A percentile compares a stretch with the other conserved stretches of the same genome.
Conservation (phyloP, 108 stramenopile species). For the Aurantiochytrium sp. region DNA sequence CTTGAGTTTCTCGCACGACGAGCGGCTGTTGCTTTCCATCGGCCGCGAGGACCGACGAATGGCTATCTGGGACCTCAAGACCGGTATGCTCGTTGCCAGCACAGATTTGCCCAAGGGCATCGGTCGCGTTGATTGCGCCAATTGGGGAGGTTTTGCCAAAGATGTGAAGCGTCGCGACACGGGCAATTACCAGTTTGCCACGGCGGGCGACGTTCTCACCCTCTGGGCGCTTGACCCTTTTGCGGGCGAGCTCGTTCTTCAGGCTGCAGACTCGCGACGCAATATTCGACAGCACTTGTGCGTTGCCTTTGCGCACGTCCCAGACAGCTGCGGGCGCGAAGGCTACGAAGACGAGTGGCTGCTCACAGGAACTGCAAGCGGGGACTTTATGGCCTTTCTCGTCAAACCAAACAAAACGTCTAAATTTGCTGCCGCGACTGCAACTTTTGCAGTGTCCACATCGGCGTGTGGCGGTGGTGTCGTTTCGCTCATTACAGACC, state of each 20-base stretch:
- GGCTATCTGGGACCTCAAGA: slow-evolving; percentile 51
- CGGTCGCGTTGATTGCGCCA: not conserved
- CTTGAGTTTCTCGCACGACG: slow-evolving; percentile 51
- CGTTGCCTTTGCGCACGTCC: not conserved
- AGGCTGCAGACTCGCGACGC: not conserved
- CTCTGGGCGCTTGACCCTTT: slow-evolving; percentile 54
- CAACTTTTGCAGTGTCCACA: not conserved
- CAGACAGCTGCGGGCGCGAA: not conserved
- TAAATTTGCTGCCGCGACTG: not conserved
- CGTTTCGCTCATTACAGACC: not conserved
- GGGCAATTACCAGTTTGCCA: slow-evolving; percentile 40
- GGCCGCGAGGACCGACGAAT: slow-evolving; percentile 47
- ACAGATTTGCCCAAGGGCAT: slow-evolving; percentile 16
- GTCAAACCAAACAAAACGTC: not conserved
- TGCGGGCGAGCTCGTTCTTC: slow-evolving; percentile 27
- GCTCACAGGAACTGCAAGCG: not conserved
- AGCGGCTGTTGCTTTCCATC: slow-evolving; percentile 35
- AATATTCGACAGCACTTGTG: not conserved
- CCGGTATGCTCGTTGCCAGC: slow-evolving; percentile 37
- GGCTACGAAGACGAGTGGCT: not conserved
- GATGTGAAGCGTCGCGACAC: slow-evolving; percentile 57
- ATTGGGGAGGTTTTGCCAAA: slow-evolving; percentile 35
- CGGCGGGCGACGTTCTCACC: slow-evolving; percentile 35
- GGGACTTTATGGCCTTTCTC: not conserved
- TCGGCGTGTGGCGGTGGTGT: not conserved